phyloP scores from a whole-genome alignment of 164 flowering plant species.

The Berberis thunbergii region DNA sequence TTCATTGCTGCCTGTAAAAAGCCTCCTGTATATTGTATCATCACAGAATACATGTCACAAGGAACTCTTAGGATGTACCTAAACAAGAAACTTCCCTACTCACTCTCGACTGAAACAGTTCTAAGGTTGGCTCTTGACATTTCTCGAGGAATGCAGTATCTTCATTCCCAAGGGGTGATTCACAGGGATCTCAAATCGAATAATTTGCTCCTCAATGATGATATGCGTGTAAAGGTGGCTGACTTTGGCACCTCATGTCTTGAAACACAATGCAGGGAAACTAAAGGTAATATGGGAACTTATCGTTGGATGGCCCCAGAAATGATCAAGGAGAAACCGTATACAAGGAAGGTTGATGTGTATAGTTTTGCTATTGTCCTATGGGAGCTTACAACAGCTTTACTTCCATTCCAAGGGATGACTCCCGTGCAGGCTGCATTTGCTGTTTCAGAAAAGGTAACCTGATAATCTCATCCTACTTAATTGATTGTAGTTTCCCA shows the following conservation, averaged over 20 bases:
- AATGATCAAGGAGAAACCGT: slow-evolving; percentile 89
- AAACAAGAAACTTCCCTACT: slow-evolving; percentile 87
- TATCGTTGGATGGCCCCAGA: slow-evolving; percentile 99
- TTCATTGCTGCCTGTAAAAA: slow-evolving; percentile 91
- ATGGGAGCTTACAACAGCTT: slow-evolving; percentile 84
- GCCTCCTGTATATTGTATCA: slow-evolving; percentile 89
- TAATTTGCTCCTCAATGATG: slow-evolving; percentile 82
- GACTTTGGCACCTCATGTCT: slow-evolving; percentile 93
- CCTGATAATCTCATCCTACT: neutral
- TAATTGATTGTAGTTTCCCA: neutral
- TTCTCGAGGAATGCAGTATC: slow-evolving; percentile 91
- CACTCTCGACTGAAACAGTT: slow-evolving; percentile 71
- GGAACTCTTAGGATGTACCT: slow-evolving; percentile 90
- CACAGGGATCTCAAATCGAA: slow-evolving; percentile 89
- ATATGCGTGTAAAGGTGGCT: slow-evolving; percentile 88
- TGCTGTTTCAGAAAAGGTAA: slow-evolving; percentile 90
- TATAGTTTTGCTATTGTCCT: slow-evolving; percentile 91
- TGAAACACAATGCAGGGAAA: slow-evolving; percentile 63
- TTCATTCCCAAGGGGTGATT: slow-evolving; percentile 91
- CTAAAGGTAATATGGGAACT: slow-evolving; percentile 87
- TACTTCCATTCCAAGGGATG: slow-evolving; percentile 95
- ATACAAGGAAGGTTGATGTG: slow-evolving; percentile 84
- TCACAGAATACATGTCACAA: slow-evolving; percentile 95
- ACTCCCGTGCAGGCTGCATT: slow-evolving; percentile 98
- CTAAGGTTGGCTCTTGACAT: slow-evolving; percentile 88